Base-by-base conservation (phyloP, 768 basidiomycete species). In the Naganishia friedmannii region DNA sequence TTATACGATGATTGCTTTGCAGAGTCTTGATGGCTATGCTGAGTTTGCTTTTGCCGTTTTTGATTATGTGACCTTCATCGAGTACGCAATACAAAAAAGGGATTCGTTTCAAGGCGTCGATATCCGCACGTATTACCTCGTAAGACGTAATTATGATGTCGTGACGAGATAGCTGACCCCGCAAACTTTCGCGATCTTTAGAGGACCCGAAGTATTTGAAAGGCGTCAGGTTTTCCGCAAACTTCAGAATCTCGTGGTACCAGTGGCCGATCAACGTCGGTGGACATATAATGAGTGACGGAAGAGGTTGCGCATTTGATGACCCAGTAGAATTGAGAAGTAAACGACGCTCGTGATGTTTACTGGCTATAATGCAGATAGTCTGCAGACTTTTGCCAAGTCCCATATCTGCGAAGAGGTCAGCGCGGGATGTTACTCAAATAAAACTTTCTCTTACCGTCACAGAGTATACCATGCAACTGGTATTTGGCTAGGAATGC, bases 401-500 rank as follows among this genome's bases (percentile, higher is more conserved):
- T 69, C 96, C 96, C 95, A 98, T 99, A 78, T 99, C 95, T 98
- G 75, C 31, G 51, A 32, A 13, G 19, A 28, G 42, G 12, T 48
- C 39, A 77, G 28, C 78, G 29, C 48, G 72, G 48, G 21, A 57
- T 21, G 28, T 28, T 65, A 42, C 9, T 53, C 60, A 65, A 34
- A 31, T 56, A 37, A 37, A 65, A n/a, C 34, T 10, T 45, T 12
- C 26, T 78, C 86, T 73, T 75, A 93, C 95, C 96, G 77, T 99
- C 96, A 78, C 96, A 99, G 32, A 99, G 87, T 75, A 98, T 92
- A 17, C 96, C 96, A 78, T 99, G 96, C 2, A 99, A 82, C 76
- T 98, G 96, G 79, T 96, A 99, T 79, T 96, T 97, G 23, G 93
- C 91, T 45, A 99, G 85, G 84, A 99, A 99, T 0, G 96, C 96